Evolutionary conservation across 768 basidiomycete species (phyloP).

Genomic region (Phaeotremella fagi): DNA sequence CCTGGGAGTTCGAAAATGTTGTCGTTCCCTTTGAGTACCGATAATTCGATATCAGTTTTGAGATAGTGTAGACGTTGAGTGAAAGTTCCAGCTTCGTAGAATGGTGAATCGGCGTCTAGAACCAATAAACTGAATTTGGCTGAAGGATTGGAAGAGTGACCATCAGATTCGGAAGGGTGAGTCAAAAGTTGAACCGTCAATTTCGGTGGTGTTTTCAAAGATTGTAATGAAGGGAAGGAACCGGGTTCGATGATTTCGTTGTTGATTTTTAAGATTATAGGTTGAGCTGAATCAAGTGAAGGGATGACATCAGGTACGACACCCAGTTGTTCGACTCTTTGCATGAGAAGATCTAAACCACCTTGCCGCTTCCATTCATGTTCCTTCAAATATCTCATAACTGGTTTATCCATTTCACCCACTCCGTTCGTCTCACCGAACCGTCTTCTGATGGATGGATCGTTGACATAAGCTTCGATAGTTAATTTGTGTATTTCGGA

Average conservation of each 20-base stretch:
- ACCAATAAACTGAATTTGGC: conserved; percentile 82
- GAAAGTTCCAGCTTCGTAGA: conserved; percentile 61
- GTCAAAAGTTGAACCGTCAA: conserved; percentile 1
- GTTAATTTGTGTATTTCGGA: conserved; percentile 61
- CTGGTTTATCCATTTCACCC: conserved; percentile 29
- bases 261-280: conserved; percentile 62
- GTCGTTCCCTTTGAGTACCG: conserved; percentile 35
- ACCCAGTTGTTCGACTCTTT: conserved; percentile 83
- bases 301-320: conserved; percentile 84
- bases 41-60: conserved; percentile 56
- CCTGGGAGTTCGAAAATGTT: conserved; percentile 21
- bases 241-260: conserved; percentile 15
- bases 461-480: conserved; percentile 73
- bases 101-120: conserved; percentile 86
- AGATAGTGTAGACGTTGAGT: conserved; percentile 13
- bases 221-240: conserved; percentile 1
- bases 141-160: conserved; percentile 50
- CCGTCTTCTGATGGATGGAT: conserved; percentile 76
- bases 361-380: conserved; percentile 82
- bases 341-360: conserved; percentile 84
- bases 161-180: conserved; percentile 16
- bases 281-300: conserved; percentile 64
- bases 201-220: background rate
- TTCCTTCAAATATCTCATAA: conserved; percentile 66
- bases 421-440: conserved; percentile 62